Evolutionary conservation across 2,329 filamentous ascomycete species (phyloP), one percentile per base, ranked within the genome.

Genomic region (Dendryphion nanum): DNA sequence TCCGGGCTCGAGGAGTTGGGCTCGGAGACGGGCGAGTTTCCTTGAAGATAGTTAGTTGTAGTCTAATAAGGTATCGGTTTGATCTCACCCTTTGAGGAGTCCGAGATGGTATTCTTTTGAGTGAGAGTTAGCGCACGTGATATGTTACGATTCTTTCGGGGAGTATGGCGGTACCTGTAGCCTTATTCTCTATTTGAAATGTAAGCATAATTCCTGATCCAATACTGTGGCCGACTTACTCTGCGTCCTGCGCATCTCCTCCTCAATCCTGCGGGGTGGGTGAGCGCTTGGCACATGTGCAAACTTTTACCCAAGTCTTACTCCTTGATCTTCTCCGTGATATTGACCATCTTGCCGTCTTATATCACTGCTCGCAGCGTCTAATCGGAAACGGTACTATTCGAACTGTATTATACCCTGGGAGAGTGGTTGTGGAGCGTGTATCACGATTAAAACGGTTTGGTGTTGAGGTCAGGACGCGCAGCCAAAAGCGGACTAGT

Each of bases 311-410:
- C 35, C 33, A 33, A 32, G 34, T 40, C 83, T 61, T 71, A 95
- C 91, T 97, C 93, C 78, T 98, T 98, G 75, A 98, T 98, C 79
- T 95, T 97, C 39, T 98, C 94, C 51, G 93, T 97, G 53, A 98
- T 98, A 75, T 97, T 97, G 70, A 97, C 93, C 93, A 98, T 98
- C 60, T 62, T 72, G 57, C 36, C 63, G n/a, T n/a, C n/a, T n/a
- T n/a, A n/a, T n/a, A n/a, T n/a, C n/a, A n/a, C n/a, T n/a, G n/a
- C n/a, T n/a, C n/a, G n/a, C n/a, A n/a, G n/a, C n/a, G n/a, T n/a
- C n/a, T n/a, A n/a, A n/a, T n/a, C n/a, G n/a, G n/a, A n/a, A n/a
- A n/a, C n/a, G n/a, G n/a, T n/a, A n/a, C n/a, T n/a, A n/a, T n/a
- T n/a, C n/a, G n/a, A n/a, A n/a, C n/a, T n/a, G n/a, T n/a, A n/a